phyloP scores from a whole-genome alignment of 805 yeast genomes.

The Wickerhamiella musiphila region DNA sequence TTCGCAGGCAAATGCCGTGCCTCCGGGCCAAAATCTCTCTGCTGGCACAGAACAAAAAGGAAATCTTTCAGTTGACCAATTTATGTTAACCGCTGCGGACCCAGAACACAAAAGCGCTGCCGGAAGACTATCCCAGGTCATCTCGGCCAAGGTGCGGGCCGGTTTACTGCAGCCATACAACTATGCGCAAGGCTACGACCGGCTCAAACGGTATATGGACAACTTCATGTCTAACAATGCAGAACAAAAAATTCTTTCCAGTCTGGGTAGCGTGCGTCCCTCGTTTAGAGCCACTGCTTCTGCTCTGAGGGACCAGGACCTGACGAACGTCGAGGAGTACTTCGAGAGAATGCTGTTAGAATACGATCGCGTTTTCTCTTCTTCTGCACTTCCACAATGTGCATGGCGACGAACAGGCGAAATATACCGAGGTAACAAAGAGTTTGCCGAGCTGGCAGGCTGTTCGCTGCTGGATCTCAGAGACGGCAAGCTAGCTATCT shows the following conservation, averaged over 20 bases:
- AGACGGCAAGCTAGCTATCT: slow-evolving; percentile 82
- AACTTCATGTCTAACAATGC: slow-evolving; percentile 74
- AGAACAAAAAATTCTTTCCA: slow-evolving; percentile 69
- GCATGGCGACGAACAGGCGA: slow-evolving; percentile 96
- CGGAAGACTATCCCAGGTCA: slow-evolving; percentile 80
- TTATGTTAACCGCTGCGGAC: slow-evolving; percentile 90
- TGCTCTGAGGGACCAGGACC: slow-evolving; percentile 75
- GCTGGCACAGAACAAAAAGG: not conserved
- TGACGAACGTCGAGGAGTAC: slow-evolving; percentile 81
- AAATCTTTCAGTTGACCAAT: slow-evolving; percentile 38
- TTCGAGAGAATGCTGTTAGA: slow-evolving; percentile 87
- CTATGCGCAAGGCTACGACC: slow-evolving; percentile 83
- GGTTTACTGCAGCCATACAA: slow-evolving; percentile 85
- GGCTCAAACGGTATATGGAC: slow-evolving; percentile 83
- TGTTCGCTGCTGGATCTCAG: slow-evolving; percentile 78
- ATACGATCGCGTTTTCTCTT: slow-evolving; percentile 86
- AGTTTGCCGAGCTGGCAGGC: slow-evolving; percentile 84
- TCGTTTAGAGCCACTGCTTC: slow-evolving; percentile 87
- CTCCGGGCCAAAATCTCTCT: not conserved
- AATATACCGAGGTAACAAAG: slow-evolving; percentile 86
- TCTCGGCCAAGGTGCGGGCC: slow-evolving; percentile 85
- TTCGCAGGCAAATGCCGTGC: too few species aligned
- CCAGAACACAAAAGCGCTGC: slow-evolving; percentile 92
- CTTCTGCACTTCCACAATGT: slow-evolving; percentile 97
- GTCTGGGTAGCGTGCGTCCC: slow-evolving; percentile 71